Evolutionary conservation across 345 rosid genomes (phyloP), one percentile per base, ranked within the genome.

Genomic region (Firmiana major): DNA sequence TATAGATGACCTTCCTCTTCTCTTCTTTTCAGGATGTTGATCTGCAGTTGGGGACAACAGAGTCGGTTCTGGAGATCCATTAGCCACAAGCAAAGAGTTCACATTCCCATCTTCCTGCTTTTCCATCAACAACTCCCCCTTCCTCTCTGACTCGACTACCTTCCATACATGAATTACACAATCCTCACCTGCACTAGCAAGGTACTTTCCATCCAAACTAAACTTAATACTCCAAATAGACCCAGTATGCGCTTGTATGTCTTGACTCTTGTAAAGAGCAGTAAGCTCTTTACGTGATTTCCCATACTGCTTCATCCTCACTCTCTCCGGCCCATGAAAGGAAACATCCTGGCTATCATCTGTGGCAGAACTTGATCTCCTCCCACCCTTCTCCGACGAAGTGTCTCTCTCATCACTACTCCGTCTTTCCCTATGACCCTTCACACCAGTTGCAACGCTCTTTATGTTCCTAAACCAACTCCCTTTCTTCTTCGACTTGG

Each of bases 121-220:
- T 71, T 93, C 99, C 71, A 84, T 80, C 85, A 93, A 81, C 79
- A 94, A 81, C 57, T 96, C 98, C 43, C 98, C 98, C 82, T 90
- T 96, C 86, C 88, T 89, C 74, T 93, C 98, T 0, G 88, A 74
- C 76, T 87, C 92, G 1, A 83, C 80, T 19, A 93, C 99, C 86
- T 86, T 83, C 99, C 99, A 92, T 64, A 96, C 80, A 84, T 89
- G 97, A 81, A 96, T 96, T 64, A 88, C 82, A 31, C 94, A 83
- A 75, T 96, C 99, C 92, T 96, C 99, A 38, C 98, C 99, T 0
- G 97, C 98, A 86, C 94, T 96, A 6, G 99, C 99, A 79, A 96
- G 92, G 87, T 92, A 90, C 73, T 87, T 90, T 16, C 98, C 99
- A 78, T 93, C 98, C 88, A 91, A 84, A 85, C 99, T 96, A 77